Conservation (phyloP, 768 basidiomycete species). For the Hericium rajendrae region DNA sequence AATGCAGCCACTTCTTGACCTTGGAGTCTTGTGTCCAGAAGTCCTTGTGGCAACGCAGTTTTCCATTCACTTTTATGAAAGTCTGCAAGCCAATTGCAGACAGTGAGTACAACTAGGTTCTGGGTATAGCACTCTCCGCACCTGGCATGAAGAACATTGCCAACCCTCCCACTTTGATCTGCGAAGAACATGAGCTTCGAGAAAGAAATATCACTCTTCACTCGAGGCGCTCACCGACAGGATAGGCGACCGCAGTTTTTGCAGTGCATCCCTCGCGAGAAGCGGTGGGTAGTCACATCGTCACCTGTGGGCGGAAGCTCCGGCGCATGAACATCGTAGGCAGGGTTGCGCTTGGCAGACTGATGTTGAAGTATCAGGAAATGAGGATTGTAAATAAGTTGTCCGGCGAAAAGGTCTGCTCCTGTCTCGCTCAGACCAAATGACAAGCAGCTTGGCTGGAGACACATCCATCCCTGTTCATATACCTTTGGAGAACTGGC, state of each 20-base stretch:
- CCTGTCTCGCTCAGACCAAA: constrained; percentile 38
- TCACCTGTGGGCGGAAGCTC: constrained; percentile 19
- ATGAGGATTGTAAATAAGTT: constrained; percentile 36
- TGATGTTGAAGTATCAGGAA: constrained; percentile 32
- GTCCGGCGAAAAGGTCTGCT: constrained; percentile 18
- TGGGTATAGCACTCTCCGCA: constrained; percentile 18
- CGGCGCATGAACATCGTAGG: constrained; percentile 27
- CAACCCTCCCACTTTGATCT: constrained; percentile 71
- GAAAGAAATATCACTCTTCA: not conserved
- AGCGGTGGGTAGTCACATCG: constrained; percentile 40
- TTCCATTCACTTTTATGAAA: no score
- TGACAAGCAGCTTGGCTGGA: constrained; percentile 42
- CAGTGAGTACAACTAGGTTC: not conserved
- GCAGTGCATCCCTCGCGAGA: constrained; percentile 65
- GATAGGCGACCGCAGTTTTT: constrained; percentile 59
- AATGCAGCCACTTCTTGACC: not conserved
- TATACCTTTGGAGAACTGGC: constrained; percentile 45
- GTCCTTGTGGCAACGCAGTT: constrained; percentile 24
- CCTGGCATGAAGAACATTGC: constrained; percentile 57
- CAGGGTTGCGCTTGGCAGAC: constrained; percentile 20
- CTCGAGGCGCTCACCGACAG: constrained; percentile 41
- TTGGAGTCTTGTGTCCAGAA: constrained; percentile 26
- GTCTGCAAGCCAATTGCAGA: constrained; percentile 3
- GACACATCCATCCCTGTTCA: constrained; percentile 48
- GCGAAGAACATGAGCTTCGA: constrained; percentile 2